Base-by-base conservation (phyloP, 192 early-diverging fungal genomes). In the Coemansia biformis region DNA sequence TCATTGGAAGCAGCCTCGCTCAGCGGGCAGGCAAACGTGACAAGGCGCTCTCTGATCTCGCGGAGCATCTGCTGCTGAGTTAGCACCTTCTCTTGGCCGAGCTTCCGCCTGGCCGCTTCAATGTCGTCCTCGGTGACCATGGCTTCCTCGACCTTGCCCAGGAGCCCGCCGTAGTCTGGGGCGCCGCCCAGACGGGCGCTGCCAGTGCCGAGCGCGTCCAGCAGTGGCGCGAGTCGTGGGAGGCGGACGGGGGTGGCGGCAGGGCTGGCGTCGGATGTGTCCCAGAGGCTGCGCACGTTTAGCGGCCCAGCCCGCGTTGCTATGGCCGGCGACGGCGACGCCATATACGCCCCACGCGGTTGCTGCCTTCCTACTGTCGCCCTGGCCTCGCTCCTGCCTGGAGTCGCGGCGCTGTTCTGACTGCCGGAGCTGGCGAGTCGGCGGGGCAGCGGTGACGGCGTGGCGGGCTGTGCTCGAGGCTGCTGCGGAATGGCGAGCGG, bases 61-160 rank as follows among this genome's bases (percentile, higher is more conserved):
- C 59, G 39, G 11, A 74, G 47, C 1, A 66, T 62, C 46, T 66
- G 70, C 40, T 74, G 70, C 48, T 66, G 63, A 23, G 70, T 74
- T 1, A 55, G 38, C 2, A 63, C 49, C 26, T 57, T 37, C 16
- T 57, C 52, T 21, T 66, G 54, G 19, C 56, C 59, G 7, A 74
- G 46, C 36, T 74, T 74, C 37, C 59, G 58, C 29, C 18, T 48
- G 23, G 63, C 59, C 5, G 33, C 49, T 8, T 61, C 63, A 4
- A 74, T 38, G 29, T 66, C 63, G 0, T 41, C 46, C 0, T 66
- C 55, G 9, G 70, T 74, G 4, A 74, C 37, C 32, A 74, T 10
- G 0, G 59, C 63, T 16, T 74, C 63, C 33, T 74, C 70, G 2
- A 74, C 58, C 26, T 43, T 48, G 14, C 70, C 70, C 41, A 73